Percentiles rank a stretch among this genome's conserved stretches.
Evolutionary conservation across 352 stramenopile species (phyloP).

Genomic region (Phytopythium litorale): DNA sequence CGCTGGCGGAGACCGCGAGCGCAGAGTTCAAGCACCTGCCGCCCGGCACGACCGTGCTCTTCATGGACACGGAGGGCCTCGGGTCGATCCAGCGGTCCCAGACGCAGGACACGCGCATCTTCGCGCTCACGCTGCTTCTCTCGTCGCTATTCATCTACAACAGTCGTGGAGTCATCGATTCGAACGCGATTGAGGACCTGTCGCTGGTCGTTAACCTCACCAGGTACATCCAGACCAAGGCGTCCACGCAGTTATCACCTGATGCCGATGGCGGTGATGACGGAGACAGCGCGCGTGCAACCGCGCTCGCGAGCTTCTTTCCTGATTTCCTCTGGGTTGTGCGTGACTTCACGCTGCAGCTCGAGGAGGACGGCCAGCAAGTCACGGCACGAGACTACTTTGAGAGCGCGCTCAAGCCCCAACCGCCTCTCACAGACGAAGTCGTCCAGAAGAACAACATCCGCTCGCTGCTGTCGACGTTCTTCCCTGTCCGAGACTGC

Average conservation of each 20-base stretch:
- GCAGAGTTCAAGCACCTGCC: slow-evolving; percentile 36
- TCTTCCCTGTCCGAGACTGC: slow-evolving; percentile 77
- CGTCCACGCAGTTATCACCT: slow-evolving; percentile 7
- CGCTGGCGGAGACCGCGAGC: slow-evolving; percentile 12
- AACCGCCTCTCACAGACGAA: slow-evolving; percentile 38
- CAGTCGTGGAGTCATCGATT: slow-evolving; percentile 70
- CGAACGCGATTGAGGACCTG: slow-evolving; percentile 67
- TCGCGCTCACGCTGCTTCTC: slow-evolving; percentile 61
- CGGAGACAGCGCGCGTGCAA: slow-evolving; percentile 5
- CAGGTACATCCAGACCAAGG: slow-evolving; percentile 63
- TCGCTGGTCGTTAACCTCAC: slow-evolving; percentile 76
- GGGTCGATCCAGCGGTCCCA: slow-evolving; percentile 57
- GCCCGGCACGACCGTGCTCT: slow-evolving; percentile 49
- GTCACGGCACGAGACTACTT: slow-evolving; percentile 71
- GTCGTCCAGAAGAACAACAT: slow-evolving; percentile 61
- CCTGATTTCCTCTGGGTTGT: slow-evolving; percentile 77
- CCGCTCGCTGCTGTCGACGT: slow-evolving; percentile 47
- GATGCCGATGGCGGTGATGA: slow-evolving; percentile 4
- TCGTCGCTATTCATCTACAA: slow-evolving; percentile 81
- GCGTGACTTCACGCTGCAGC: slow-evolving; percentile 67
- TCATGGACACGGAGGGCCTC: slow-evolving; percentile 79
- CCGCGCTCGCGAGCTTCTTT: slow-evolving; percentile 56
- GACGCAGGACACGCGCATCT: slow-evolving; percentile 72
- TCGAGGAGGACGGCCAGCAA: slow-evolving; percentile 51
- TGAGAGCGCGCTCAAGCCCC: slow-evolving; percentile 64